Evolutionary conservation across 164 flowering plant species (phyloP).

Genomic region (Akebia trifoliata): DNA sequence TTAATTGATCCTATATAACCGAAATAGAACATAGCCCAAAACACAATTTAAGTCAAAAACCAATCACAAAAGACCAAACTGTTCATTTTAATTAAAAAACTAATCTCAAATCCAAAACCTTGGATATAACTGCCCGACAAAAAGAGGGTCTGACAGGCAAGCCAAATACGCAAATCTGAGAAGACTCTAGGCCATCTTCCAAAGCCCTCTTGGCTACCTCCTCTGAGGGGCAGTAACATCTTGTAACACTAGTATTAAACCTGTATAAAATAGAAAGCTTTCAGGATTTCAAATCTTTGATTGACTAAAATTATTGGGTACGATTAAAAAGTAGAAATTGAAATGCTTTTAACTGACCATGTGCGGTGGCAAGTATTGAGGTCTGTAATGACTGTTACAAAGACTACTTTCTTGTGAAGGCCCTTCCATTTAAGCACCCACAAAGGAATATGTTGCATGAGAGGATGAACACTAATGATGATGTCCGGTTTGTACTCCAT

Average conservation of each 20-base stretch:
- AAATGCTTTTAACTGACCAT: slow-evolving; percentile 47
- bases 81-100: background rate
- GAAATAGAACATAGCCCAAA: too few relatives aligned
- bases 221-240: slow-evolving; percentile 93
- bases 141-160: slow-evolving; percentile 90
- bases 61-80: background rate
- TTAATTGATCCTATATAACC: slow-evolving; percentile 56
- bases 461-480: slow-evolving; percentile 94
- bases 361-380: slow-evolving; percentile 90
- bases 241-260: slow-evolving; percentile 83
- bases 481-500: slow-evolving; percentile 99
- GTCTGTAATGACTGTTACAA: slow-evolving; percentile 93
- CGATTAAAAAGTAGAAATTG: background rate
- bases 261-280: slow-evolving; percentile 26
- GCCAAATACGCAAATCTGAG: slow-evolving; percentile 79
- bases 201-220: slow-evolving; percentile 87
- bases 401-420: slow-evolving; percentile 79
- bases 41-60: background rate
- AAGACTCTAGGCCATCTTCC: slow-evolving; percentile 62
- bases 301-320: background rate
- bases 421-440: slow-evolving; percentile 97
- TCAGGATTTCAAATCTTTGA: too few relatives aligned
- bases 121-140: slow-evolving; percentile 59
- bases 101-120: slow-evolving; percentile 37
- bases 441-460: slow-evolving; percentile 94